These are phyloP conservation scores for Mortierella sp. DNA, from an alignment of 371 early-diverging fungal species.

Conservation along the genomic window DNA sequence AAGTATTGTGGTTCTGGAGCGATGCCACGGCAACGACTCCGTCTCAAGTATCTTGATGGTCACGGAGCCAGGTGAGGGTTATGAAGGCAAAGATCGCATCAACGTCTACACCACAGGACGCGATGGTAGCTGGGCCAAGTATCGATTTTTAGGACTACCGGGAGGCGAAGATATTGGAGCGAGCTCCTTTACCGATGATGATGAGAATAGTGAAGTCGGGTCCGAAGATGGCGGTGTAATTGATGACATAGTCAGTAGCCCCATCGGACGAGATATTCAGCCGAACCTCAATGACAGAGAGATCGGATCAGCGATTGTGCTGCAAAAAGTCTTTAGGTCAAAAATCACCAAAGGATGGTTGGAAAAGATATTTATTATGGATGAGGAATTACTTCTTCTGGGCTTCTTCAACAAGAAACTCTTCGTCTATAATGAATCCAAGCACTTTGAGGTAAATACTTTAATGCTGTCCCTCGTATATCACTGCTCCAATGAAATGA, in stretches of 20 bases:
- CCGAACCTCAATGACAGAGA: conserved; percentile 8
- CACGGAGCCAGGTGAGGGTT: conserved; percentile 46
- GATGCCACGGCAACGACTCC: conserved; percentile 63
- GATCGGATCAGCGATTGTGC: conserved; percentile 23
- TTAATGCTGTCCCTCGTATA: neutral
- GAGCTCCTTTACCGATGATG: conserved; percentile 21
- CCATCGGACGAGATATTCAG: neutral
- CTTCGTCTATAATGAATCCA: conserved; percentile 79
- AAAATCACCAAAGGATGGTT: conserved; percentile 82
- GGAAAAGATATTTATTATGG: conserved; percentile 68
- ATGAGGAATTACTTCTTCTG: conserved; percentile 68
- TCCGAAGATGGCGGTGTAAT: conserved; percentile 52
- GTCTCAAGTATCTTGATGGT: conserved; percentile 48
- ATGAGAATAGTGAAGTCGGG: conserved; percentile 23
- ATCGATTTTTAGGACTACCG: conserved; percentile 61
- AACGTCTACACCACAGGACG: conserved; percentile 76
- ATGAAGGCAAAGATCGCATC: conserved; percentile 56
- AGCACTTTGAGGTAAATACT: conserved; percentile 67
- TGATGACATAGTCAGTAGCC: conserved; percentile 7
- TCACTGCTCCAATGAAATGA: neutral
- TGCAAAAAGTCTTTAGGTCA: conserved; percentile 70
- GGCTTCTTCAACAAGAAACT: conserved; percentile 81
- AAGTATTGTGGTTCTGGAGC: conserved; percentile 64
- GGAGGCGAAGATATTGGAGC: conserved; percentile 40
- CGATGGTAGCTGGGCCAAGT: conserved; percentile 76